Conservation (phyloP, 2,329 filamentous ascomycete species). For the Talaromyces amestolkiae region DNA sequence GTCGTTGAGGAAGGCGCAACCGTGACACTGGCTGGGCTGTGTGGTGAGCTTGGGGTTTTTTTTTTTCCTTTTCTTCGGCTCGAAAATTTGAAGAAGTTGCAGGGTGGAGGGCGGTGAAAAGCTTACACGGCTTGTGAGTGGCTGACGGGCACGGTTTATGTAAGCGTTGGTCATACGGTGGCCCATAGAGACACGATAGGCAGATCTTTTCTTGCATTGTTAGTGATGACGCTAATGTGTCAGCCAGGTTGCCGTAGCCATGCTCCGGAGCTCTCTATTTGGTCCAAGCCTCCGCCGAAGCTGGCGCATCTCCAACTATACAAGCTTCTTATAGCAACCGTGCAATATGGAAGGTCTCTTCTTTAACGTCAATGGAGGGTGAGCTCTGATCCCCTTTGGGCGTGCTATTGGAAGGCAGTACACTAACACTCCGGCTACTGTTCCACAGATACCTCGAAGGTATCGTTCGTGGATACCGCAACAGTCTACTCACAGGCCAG, state of each 20-base stretch:
- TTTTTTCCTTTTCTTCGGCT: conserved; percentile 23
- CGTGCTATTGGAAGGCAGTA: no score
- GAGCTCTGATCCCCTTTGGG: conserved; percentile 29
- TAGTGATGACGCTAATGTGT: background rate
- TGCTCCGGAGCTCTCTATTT: conserved; percentile 13
- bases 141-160: conserved; percentile 27
- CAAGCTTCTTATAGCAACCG: background rate
- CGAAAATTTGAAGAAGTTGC: conserved; percentile 19
- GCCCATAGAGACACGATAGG: background rate
- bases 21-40: conserved; percentile 23
- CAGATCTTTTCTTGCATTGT: background rate
- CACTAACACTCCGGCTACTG: background rate
- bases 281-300: background rate
- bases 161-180: conserved; percentile 23
- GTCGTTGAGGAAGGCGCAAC: conserved; percentile 28
- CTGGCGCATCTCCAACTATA: conserved; percentile 4
- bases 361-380: conserved; percentile 94
- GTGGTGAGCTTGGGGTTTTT: conserved; percentile 29
- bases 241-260: background rate
- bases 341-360: conserved; percentile 79
- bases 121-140: conserved; percentile 25
- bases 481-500: conserved; percentile 80
- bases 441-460: conserved; percentile 82
- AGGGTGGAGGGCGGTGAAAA: conserved; percentile 29
- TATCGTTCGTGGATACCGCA: conserved; percentile 94